Conservation (phyloP, 495 filamentous ascomycete genomes). For the Cercophora samala region DNA sequence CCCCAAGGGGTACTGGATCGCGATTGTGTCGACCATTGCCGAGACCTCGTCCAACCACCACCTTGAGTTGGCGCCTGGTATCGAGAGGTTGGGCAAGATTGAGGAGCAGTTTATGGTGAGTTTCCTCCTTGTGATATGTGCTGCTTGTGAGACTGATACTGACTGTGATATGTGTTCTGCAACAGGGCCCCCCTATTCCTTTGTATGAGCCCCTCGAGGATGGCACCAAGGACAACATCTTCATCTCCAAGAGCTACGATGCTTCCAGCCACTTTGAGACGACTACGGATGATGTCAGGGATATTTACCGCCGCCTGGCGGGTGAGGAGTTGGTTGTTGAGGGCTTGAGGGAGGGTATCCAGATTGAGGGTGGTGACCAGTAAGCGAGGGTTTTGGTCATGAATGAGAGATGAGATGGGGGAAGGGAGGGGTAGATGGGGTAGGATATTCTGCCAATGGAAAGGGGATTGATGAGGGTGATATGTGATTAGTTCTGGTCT, state of each 20-base stretch:
- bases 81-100: slow-evolving; percentile 88
- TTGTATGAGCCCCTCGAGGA: slow-evolving; percentile 89
- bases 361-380: slow-evolving; percentile 49
- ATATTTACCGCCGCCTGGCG: slow-evolving; percentile 84
- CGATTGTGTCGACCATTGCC: slow-evolving; percentile 95
- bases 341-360: slow-evolving; percentile 54
- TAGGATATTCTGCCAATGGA: background rate
- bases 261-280: slow-evolving; percentile 97
- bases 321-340: slow-evolving; percentile 80
- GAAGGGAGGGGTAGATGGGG: background rate
- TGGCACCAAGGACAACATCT: slow-evolving; percentile 86
- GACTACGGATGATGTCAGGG: slow-evolving; percentile 81
- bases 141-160: background rate
- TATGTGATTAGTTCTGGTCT: background rate
- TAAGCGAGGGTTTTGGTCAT: background rate
- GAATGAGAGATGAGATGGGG: background rate
- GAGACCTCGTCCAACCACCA: slow-evolving; percentile 91
- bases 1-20: slow-evolving; percentile 98
- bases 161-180: background rate
- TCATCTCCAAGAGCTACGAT: slow-evolving; percentile 98
- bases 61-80: slow-evolving; percentile 86
- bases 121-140: background rate
- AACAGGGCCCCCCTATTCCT: slow-evolving; percentile 72
- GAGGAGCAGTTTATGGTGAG: slow-evolving; percentile 93
- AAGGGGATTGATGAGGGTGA: background rate